Base-by-base conservation (phyloP, 2,329 filamentous ascomycete species). In the Lachnum nothofagi region DNA sequence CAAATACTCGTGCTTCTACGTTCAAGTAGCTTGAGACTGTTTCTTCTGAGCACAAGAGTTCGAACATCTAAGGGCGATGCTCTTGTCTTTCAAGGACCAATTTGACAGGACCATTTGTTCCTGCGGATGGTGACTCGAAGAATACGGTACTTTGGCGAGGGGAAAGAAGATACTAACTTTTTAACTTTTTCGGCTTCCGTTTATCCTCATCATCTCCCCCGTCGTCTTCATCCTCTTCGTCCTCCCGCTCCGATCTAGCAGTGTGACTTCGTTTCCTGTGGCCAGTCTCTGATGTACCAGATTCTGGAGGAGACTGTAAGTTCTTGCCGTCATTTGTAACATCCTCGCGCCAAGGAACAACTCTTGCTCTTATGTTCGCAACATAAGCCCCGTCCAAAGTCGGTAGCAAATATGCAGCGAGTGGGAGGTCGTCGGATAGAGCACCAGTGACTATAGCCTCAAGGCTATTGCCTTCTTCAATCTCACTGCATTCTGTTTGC, bases 201-300 rank as follows among this genome's bases (percentile, higher is more conserved):
- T 42, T 25, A 38, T 47, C 34, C 24, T 50, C 47, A 10, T 45
- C 48, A 41, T 49, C 47, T 17, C 41, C n/a, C 12, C 34, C 43
- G 9, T 47, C 46, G n/a, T 42, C 44, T 27, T 46, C 39, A 7
- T 48, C 41, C 5, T 48, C 47, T n/a, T 41, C 44, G 5, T 45
- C 44, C 19, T 49, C 37, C 29, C 31, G 29, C 7, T 44, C 25
- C 9, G 25, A 41, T 31, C 37, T 25, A 8, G 17, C 8, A 16
- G 22, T 40, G 19, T 20, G 20, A 8, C 12, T 12, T 6, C 20
- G 37, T 24, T 40, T 40, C 8, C 24, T 19, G 19, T 9, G 4
- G 16, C 24, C n/a, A 25, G 4, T 24, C 9, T 40, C 20, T 12
- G 37, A 40, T 14, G 37, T 40, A 10, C 20, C 5, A 40, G 20